Percentiles rank a stretch among this genome's conserved stretches.
Evolutionary conservation across 306 rosid genomes (phyloP).

Genomic region (Rosa persica): DNA sequence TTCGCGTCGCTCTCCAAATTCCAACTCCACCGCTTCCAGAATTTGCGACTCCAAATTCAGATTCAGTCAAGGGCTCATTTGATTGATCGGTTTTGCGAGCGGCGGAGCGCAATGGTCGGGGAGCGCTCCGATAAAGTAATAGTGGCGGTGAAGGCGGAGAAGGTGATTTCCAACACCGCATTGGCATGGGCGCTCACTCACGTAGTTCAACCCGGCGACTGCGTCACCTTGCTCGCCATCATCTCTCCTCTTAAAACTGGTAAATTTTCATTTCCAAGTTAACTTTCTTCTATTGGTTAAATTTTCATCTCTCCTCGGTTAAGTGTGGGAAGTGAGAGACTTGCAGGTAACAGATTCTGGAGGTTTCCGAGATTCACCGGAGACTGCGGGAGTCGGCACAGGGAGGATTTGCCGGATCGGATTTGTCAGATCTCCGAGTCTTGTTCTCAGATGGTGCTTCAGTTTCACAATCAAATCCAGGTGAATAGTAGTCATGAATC

Average conservation of each 20-base stretch:
- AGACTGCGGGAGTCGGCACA: slow-evolving; percentile 51
- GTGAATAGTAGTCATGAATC: slow-evolving; percentile 25
- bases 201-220: slow-evolving; percentile 69
- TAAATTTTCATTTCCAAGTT: slow-evolving; percentile 13
- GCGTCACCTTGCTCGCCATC: slow-evolving; percentile 80
- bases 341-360: slow-evolving; percentile 79
- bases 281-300: neutral
- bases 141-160: slow-evolving; percentile 85
- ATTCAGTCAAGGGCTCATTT: neutral
- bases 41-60: neutral
- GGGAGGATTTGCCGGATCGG: slow-evolving; percentile 69
- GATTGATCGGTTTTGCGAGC: neutral
- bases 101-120: neutral
- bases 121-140: slow-evolving; percentile 59
- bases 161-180: slow-evolving; percentile 64
- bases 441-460: slow-evolving; percentile 94
- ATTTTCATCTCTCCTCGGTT: neutral
- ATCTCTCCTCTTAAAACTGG: slow-evolving; percentile 55
- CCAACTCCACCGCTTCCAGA: neutral
- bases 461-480: slow-evolving; percentile 77
- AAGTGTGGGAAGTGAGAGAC: neutral
- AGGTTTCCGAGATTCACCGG: slow-evolving; percentile 54
- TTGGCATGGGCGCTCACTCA: slow-evolving; percentile 94
- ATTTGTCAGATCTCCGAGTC: slow-evolving; percentile 80
- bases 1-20: neutral